Conservation (phyloP, 2,329 filamentous ascomycete species). For the Byssochlamys sp. region DNA sequence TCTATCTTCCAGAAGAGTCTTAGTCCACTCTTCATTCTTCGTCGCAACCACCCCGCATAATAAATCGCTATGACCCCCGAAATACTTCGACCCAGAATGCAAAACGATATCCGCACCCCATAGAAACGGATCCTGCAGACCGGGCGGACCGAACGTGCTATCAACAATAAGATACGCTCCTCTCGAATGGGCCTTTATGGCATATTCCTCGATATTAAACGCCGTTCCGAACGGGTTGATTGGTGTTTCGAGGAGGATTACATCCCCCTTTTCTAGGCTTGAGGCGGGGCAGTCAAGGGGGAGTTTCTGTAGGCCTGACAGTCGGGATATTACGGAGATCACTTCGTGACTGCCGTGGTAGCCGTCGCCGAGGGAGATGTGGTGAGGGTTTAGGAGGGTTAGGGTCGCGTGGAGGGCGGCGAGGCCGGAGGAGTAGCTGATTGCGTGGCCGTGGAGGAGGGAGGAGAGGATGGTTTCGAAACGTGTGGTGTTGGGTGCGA, state of each 20-base stretch:
- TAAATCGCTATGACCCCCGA: constrained; percentile 90
- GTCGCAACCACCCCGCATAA: constrained; percentile 75
- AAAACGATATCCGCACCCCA: constrained; percentile 77
- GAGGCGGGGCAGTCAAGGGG: constrained; percentile 58
- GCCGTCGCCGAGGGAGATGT: constrained; percentile 70
- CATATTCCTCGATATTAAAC: constrained; percentile 61
- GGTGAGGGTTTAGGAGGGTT: constrained; percentile 68
- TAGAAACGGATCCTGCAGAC: constrained; percentile 72
- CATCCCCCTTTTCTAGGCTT: constrained; percentile 63
- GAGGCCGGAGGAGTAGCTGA: constrained; percentile 78
- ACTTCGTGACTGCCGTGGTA: constrained; percentile 94
- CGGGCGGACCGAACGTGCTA: constrained; percentile 84
- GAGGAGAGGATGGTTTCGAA: constrained; percentile 72
- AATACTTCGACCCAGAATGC: constrained; percentile 95
- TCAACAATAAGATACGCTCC: constrained; percentile 77
- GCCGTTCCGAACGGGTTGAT: constrained; percentile 83
- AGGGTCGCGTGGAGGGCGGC: constrained; percentile 81
- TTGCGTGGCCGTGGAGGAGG: constrained; percentile 53
- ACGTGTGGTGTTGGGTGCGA: constrained; percentile 69
- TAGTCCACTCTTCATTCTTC: constrained; percentile 48
- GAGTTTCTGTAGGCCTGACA: constrained; percentile 65
- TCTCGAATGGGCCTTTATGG: constrained; percentile 57
- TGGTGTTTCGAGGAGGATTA: constrained; percentile 87
- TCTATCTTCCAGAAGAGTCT: constrained; percentile 56
- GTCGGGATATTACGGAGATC: constrained; percentile 60